Conservation (phyloP, 345 rosid species). For the Lepidium didymum region DNA sequence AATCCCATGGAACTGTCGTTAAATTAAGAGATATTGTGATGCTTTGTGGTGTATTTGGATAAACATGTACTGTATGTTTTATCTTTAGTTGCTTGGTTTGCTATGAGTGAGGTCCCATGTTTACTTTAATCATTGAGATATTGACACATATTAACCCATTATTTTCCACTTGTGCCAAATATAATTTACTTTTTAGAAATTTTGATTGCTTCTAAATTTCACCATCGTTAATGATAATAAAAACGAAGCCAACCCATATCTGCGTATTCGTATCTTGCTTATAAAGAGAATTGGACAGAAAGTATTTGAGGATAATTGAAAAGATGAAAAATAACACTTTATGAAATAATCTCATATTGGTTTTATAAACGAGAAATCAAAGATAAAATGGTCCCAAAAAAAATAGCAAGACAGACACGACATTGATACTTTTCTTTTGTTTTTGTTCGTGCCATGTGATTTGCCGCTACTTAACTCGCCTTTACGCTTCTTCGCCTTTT, state of each 20-base stretch:
- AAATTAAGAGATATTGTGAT: not conserved
- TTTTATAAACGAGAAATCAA: not conserved
- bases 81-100: not conserved
- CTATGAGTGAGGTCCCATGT: not conserved
- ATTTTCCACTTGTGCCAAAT: not conserved
- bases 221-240: not conserved
- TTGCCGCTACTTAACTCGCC: constrained; percentile 21
- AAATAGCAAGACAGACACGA: not conserved
- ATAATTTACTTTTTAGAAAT: not conserved
- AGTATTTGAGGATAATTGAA: not conserved
- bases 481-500: constrained; percentile 25
- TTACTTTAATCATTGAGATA: not conserved
- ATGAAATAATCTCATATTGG: not conserved
- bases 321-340: not conserved
- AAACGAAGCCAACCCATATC: not conserved
- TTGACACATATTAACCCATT: not conserved
- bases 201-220: not conserved
- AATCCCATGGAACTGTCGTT: not conserved
- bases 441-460: constrained; percentile 15
- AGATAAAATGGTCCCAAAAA: not conserved
- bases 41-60: not conserved
- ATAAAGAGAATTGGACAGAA: not conserved
- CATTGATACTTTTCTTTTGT: not conserved
- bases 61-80: not conserved
- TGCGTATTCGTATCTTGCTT: not conserved